Base-by-base conservation (phyloP, 495 filamentous ascomycete species). In the Aspergillus ellipticus region DNA sequence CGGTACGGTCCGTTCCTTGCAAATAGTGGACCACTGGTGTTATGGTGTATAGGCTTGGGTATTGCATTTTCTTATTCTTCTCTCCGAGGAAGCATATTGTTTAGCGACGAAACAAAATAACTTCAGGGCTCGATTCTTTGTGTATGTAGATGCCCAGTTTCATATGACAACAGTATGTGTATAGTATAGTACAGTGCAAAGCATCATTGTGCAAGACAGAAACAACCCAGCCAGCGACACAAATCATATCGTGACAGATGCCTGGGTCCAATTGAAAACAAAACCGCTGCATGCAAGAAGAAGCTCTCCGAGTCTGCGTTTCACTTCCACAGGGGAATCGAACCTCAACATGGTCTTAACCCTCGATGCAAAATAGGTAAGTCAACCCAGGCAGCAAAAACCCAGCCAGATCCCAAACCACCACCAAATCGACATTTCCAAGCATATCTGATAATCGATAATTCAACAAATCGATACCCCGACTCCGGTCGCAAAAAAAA, bases 251-350 rank as follows among this genome's bases (percentile, higher is more conserved):
- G 22, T 20, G 24, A 4, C 5, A 8, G 11, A 3, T 5, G 33
- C 48, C 9, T 16, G 53, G 11, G 42, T 9, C 19, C 22, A 26
- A 61, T 55, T 59, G 35, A 63, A 59, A 70, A 60, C 46, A 65
- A 66, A 63, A 69, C 65, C 70, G 72, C 72, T 73, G 61, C 66
- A 75, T 75, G 70, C 69, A 73, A 75, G 57, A 64, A 56, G 51
- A 48, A 65, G 39, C 35, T 39, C 35, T 28, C 24, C 24, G 24
- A 28, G 24, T 28, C 24, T 3, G 4, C 24, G 10, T 15, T 15
- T n/a, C 35, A 39, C 31, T 33, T 33, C 28, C 31, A 39, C 5
- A 13, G n/a, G 13, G 35, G n/a, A 5, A 13, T 37, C 33, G 11
- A 3, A 5, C 35, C n/a, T 15, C 11, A n/a, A n/a, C 3, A 15